Conservation (phyloP, 1,139 yeast genomes). For the Candida gigantensis region DNA sequence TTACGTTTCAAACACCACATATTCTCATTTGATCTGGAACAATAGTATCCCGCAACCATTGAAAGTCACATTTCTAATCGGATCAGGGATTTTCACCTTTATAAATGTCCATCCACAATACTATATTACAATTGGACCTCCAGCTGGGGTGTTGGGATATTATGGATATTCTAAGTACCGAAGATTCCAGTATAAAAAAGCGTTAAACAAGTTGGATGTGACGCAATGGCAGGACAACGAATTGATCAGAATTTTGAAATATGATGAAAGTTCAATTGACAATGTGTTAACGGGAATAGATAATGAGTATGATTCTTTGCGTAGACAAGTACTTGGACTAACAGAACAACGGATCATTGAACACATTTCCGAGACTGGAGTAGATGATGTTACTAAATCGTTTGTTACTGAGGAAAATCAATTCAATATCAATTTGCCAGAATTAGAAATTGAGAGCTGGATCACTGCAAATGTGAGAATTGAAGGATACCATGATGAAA, state of each 20-base stretch:
- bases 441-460: constrained; percentile 34
- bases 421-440: constrained; percentile 25
- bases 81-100: constrained; percentile 29
- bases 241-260: constrained; percentile 26
- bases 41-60: constrained; percentile 27
- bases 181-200: constrained; percentile 19
- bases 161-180: constrained; percentile 21
- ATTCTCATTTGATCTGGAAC: constrained; percentile 28
- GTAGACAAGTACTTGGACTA: constrained; percentile 28
- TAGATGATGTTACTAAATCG: constrained; percentile 7
- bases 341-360: constrained; percentile 28
- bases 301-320: constrained; percentile 39
- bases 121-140: constrained; percentile 40
- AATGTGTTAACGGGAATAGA: constrained; percentile 40
- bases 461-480: constrained; percentile 17
- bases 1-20: constrained; percentile 28
- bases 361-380: constrained; percentile 17
- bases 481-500: constrained; percentile 10
- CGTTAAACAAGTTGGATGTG: constrained; percentile 13
- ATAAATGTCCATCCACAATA: constrained; percentile 40
- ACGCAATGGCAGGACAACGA: constrained; percentile 12
- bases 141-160: constrained; percentile 29
- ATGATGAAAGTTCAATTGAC: constrained; percentile 35
- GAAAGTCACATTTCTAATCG: constrained; percentile 32
- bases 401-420: constrained; percentile 34